Evolutionary conservation across 148 eudicot species (phyloP), one percentile per base, ranked within the genome.

Genomic region (Oxyria digyna): DNA sequence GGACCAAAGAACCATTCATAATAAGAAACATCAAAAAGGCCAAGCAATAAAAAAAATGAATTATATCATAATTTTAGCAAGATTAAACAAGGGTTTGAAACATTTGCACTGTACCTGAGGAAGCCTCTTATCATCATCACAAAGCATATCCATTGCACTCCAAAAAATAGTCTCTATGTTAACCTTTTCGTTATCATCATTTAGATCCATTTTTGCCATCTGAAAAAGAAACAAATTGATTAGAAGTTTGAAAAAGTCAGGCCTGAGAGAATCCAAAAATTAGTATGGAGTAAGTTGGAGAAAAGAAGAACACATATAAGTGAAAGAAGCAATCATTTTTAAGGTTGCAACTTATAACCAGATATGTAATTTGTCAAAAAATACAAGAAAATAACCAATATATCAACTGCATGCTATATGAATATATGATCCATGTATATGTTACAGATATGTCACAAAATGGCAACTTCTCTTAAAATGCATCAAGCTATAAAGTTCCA

Each of bases 141-240:
- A 94, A 41, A 94, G 84, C 87, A 91, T 88, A 76, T 88, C 93
- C 99, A 94, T 94, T 18, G 99, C 99, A 88, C 96, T 94, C 97
- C 97, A 87, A 73, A 94, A 94, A 32, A 94, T 91, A 42, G 81
- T 84, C 76, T 94, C 99, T 43, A 78, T 81, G 76, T 82, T 94
- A 62, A 76, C 87, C 83, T 94, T 94, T 81, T 94, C 99, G 77
- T 88, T 87, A 69, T 94, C 99, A 49, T 84, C 87, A 72, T 85
- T 88, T 46, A 94, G 74, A 87, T 94, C 99, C 99, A 94, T 77
- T 77, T 83, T 94, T 37, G 99, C 96, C 99, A 94, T 94, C 99
- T 94, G 75, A n/a, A 72, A n/a, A 68, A 14, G 72, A 69, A 65
- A 45, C 38, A 67, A 14, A 9, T 57, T 49, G 33, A 27, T 13